Evolutionary conservation across 768 basidiomycete species (phyloP).

Genomic region (Sarcomyxa edulis): DNA sequence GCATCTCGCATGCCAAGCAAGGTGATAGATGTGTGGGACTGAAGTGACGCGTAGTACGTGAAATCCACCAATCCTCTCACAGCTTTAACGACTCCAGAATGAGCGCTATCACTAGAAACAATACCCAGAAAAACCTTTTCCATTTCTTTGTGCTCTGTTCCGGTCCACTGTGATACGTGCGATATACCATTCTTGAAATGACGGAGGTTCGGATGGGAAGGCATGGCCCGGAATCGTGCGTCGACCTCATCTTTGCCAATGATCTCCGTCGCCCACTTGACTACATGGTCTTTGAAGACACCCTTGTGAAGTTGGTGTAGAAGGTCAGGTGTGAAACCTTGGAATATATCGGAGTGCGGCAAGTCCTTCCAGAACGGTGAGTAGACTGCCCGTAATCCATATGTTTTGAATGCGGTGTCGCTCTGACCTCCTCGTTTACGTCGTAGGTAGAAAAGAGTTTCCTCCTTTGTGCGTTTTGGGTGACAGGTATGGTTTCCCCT

Average conservation of each 20-base stretch:
- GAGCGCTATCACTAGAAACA: conserved; percentile 8
- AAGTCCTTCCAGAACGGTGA: conserved; percentile 35
- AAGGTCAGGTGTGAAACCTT: conserved; percentile 29
- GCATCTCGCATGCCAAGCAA: conserved; percentile 12
- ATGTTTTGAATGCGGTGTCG: conserved; percentile 10
- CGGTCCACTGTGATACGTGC: conserved; percentile 30
- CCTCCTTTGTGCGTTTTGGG: conserved; percentile 5
- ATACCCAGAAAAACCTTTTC: conserved; percentile 18
- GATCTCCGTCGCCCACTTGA: conserved; percentile 23
- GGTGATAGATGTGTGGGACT: conserved; percentile 11
- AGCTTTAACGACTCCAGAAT: conserved; percentile 23
- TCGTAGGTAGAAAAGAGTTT: conserved; percentile 6
- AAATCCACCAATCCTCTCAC: conserved; percentile 17
- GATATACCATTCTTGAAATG: conserved; percentile 28
- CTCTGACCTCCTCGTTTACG: conserved; percentile 5
- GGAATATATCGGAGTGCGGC: conserved; percentile 31
- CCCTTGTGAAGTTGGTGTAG: conserved; percentile 45
- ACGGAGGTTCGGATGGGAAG: conserved; percentile 15
- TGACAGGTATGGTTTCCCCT: conserved; percentile 11
- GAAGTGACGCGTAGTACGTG: conserved; percentile 14
- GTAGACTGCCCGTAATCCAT: conserved; percentile 7
- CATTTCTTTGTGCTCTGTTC: conserved; percentile 26
- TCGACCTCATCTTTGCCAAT: conserved; percentile 26
- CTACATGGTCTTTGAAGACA: conserved; percentile 37
- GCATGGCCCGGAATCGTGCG: conserved; percentile 22